Evolutionary conservation across 225 moss, liverwort and hornwort species (phyloP), one percentile per base, ranked within the genome.

Genomic region (Pseudoscleropodium purum): DNA sequence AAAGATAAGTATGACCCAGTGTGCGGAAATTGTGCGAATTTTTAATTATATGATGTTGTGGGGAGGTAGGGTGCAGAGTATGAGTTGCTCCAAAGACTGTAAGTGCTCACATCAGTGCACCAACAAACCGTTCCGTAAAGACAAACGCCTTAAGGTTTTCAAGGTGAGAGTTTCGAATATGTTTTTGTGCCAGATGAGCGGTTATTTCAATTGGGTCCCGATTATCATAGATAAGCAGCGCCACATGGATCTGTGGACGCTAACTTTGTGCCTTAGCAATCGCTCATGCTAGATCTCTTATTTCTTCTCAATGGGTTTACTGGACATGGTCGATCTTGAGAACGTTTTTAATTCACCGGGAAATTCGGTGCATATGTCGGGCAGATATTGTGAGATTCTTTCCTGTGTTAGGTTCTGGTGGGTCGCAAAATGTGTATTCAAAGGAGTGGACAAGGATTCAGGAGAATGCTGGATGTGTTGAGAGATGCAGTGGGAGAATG

Each of bases 81-180:
- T 97, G 97, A 97, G 97, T 88, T 97, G 95, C 87, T 97, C 97
- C 75, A 97, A 95, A 81, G 92, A 95, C 79, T 97, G 97, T 87
- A 91, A 95, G 65, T 97, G 97, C 93, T 93, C 90, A 76, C 90
- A 92, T 39, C 88, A 86, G 73, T 97, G 95, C 90, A 91, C 92
- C 81, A 97, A 97, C 88, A 96, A 95, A 90, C 96, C 95, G 33
- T 95, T 95, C 67, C 95, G 96, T 41, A 97, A 95, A 88, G 95
- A 96, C 87, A 97, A 95, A 92, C 95, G 95, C 75, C 87, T 97
- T 30, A 96, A 93, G 89, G 91, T 97, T 90, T 91, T 93, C 43
- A 97, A 97, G 94, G 97, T 95, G 88, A 73, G 87, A 61, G n/a
- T 79, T 86, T 66, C 37, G 30, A 66, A 76, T 26, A 82, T 72